Conservation (phyloP, 1,139 yeast genomes). For the Candida gigantensis region DNA sequence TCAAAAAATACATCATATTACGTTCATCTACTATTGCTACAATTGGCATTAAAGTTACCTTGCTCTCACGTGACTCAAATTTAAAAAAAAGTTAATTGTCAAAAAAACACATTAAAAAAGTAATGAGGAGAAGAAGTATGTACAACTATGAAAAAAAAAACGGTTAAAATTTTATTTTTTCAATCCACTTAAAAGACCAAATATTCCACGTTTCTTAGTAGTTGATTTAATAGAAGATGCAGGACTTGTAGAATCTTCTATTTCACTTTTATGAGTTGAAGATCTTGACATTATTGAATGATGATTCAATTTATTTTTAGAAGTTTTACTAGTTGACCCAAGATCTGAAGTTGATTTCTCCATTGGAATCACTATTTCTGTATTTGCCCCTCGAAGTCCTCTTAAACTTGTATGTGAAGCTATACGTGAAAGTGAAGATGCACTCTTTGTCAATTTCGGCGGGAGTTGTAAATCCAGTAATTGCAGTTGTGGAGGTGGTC, state of each 20-base stretch:
- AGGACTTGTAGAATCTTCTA: conserved; percentile 16
- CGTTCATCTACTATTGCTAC: too few relatives aligned
- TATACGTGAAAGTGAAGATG: conserved; percentile 21
- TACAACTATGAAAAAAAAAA: too few relatives aligned
- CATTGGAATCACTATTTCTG: conserved; percentile 23
- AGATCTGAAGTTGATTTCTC: conserved; percentile 22
- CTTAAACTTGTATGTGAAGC: conserved; percentile 29
- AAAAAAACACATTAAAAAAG: too few relatives aligned
- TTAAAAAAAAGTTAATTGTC: too few relatives aligned
- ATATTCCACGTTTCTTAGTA: conserved; percentile 23
- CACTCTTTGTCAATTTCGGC: conserved; percentile 5
- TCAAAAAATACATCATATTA: too few relatives aligned
- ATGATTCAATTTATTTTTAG: conserved; percentile 7
- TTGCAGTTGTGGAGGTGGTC: background rate
- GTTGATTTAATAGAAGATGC: conserved; percentile 15
- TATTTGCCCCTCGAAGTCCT: conserved; percentile 28
- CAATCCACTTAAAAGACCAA: conserved; percentile 5
- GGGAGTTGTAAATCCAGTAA: background rate
- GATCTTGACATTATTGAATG: conserved; percentile 15
- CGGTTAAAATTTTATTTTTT: conserved; percentile 2
- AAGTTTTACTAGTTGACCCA: too few relatives aligned
- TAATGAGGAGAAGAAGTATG: too few relatives aligned
- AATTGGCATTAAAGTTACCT: too few relatives aligned
- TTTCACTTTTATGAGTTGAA: conserved; percentile 15
- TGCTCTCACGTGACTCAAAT: too few relatives aligned